Evolutionary conservation across 495 filamentous ascomycete species (phyloP).

Genomic region (Talaromyces stipitatus): DNA sequence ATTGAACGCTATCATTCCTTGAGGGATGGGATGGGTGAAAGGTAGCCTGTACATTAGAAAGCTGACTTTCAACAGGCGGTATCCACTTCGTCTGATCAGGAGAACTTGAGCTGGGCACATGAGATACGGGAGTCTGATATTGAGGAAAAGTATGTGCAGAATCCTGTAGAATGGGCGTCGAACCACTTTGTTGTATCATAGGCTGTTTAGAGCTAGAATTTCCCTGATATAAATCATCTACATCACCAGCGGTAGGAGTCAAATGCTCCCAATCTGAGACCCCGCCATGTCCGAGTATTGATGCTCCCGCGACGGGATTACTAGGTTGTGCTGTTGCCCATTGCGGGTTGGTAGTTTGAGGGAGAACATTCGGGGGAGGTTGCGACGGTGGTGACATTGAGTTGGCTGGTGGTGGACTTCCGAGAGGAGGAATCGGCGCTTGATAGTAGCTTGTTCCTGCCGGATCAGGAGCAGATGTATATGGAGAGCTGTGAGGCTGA

Average conservation of each 20-base stretch:
- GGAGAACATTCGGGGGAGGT: background rate
- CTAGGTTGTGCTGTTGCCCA: background rate
- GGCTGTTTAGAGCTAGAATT: background rate
- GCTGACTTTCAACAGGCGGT: background rate
- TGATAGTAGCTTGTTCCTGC: constrained; percentile 1
- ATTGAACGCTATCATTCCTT: constrained; percentile 23
- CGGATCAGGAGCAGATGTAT: background rate
- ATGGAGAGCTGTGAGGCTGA: background rate
- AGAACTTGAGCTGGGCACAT: background rate
- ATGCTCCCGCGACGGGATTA: constrained; percentile 17
- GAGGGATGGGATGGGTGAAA: constrained; percentile 10
- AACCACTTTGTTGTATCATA: background rate
- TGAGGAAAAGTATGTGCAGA: constrained; percentile 10
- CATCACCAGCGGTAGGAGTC: constrained; percentile 21
- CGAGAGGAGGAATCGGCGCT: background rate
- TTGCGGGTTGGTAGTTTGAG: background rate
- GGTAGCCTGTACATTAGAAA: background rate
- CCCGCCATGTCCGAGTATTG: constrained; percentile 43
- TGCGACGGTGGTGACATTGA: background rate
- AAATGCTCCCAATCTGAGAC: constrained; percentile 59
- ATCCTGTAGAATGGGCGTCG: constrained; percentile 21
- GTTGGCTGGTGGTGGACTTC: constrained; percentile 1
- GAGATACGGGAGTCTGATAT: background rate
- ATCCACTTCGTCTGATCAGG: background rate
- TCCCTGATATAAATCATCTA: constrained; percentile 15